Evolutionary conservation across 768 basidiomycete species (phyloP).

Genomic region (Pleurotus djamor): DNA sequence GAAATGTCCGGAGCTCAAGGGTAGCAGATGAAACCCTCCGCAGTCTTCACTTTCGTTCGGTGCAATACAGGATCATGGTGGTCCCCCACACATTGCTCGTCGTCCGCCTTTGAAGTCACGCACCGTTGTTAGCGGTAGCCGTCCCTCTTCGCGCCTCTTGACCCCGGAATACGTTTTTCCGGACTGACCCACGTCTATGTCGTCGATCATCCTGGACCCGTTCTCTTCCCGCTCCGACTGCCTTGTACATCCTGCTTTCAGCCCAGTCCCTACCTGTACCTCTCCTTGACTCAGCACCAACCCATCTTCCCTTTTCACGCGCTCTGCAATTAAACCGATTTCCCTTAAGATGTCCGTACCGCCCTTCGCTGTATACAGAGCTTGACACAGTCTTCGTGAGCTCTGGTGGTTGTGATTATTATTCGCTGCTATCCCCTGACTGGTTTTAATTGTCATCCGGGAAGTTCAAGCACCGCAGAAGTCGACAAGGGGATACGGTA

Average conservation of each 20-base stretch:
- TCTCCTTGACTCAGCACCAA: conserved; percentile 66
- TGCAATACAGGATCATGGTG: too few species aligned
- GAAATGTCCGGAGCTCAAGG: too few species aligned
- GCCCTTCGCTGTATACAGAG: conserved; percentile 24
- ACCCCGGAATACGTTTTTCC: too few species aligned
- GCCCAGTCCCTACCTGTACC: conserved; percentile 79
- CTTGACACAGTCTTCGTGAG: conserved; percentile 77
- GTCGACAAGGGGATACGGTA: conserved; percentile 38
- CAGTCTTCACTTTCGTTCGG: too few species aligned
- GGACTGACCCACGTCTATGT: too few species aligned
- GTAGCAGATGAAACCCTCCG: too few species aligned
- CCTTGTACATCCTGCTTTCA: conserved; percentile 57
- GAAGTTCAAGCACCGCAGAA: conserved; percentile 65
- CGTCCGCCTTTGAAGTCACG: too few species aligned
- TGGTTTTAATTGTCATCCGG: conserved; percentile 46
- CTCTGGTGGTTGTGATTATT: conserved; percentile 82
- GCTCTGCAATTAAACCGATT: conserved; percentile 74
- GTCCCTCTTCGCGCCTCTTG: too few species aligned
- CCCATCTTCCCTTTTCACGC: conserved; percentile 55
- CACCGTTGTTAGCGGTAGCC: too few species aligned
- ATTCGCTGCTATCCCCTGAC: conserved; percentile 92
- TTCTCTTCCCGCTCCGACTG: conserved; percentile 37
- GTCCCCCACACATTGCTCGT: too few species aligned
- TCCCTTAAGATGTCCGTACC: conserved; percentile 66
- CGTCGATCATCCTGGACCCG: too few species aligned